Conservation (phyloP, 805 yeast species). For the Scheffersomyces spartinae region DNA sequence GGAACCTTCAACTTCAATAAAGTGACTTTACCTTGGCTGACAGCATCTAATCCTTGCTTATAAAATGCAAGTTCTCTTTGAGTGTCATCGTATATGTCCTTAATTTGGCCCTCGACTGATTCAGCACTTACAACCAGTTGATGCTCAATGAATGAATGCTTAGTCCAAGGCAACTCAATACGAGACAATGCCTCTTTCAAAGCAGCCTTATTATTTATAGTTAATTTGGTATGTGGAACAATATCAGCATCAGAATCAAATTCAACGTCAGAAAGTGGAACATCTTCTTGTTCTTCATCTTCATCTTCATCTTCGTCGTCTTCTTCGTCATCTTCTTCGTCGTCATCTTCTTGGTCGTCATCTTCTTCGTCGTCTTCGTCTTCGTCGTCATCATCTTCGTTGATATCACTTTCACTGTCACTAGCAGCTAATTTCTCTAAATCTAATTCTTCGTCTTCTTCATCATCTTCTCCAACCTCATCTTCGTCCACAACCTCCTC, state of each 20-base stretch:
- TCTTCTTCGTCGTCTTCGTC: conserved; percentile 24
- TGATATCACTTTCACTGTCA: conserved; percentile 34
- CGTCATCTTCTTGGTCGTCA: conserved; percentile 24
- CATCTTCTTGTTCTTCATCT: conserved; percentile 62
- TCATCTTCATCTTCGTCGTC: conserved; percentile 47
- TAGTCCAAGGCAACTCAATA: conserved; percentile 52
- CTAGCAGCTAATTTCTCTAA: conserved; percentile 45
- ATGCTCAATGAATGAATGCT: conserved; percentile 73
- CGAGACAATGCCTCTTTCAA: conserved; percentile 57
- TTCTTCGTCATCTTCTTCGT: conserved; percentile 34
- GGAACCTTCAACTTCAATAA: conserved; percentile 66
- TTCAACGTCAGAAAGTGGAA: conserved; percentile 85
- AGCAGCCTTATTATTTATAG: conserved; percentile 83
- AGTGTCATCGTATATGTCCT: conserved; percentile 89
- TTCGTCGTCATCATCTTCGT: conserved; percentile 19
- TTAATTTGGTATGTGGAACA: conserved; percentile 82
- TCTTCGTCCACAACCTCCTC: conserved; percentile 27
- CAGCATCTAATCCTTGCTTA: conserved; percentile 87
- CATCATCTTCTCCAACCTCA: conserved; percentile 33
- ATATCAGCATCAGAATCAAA: conserved; percentile 90
- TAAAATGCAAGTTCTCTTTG: conserved; percentile 93
- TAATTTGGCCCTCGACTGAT: conserved; percentile 53
- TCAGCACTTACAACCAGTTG: conserved; percentile 55
- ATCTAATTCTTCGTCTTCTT: conserved; percentile 35
- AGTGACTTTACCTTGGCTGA: conserved; percentile 54